A percentile compares a stretch with the other conserved stretches of the same genome.
phyloP scores from a whole-genome alignment of 2,329 filamentous ascomycete species.

The Colletotrichum spinosum region DNA sequence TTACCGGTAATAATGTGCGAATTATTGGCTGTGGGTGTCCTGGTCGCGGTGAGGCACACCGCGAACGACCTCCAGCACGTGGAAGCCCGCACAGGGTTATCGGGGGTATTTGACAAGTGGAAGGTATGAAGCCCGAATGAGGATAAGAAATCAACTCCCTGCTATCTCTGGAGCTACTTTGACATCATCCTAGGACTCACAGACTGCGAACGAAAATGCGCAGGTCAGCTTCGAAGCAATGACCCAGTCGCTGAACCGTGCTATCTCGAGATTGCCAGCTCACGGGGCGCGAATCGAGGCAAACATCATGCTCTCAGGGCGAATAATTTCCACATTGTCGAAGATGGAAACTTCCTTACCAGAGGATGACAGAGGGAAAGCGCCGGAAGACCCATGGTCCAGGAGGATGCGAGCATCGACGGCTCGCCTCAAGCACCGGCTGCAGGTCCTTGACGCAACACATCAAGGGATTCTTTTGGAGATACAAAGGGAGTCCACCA shows the following conservation, averaged over 20 bases:
- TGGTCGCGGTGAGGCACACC: neutral
- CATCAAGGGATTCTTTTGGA: neutral
- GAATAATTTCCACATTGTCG: neutral
- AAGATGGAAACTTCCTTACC: neutral
- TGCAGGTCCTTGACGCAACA: neutral
- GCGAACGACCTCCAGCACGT: neutral
- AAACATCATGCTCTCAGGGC: neutral
- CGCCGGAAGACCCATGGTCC: neutral
- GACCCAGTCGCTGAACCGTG: neutral
- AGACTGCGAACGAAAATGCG: neutral
- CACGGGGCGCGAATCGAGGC: neutral
- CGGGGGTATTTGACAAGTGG: neutral
- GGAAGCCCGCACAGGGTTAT: neutral
- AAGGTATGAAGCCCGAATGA: neutral
- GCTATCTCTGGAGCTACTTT: neutral
- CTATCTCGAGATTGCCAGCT: neutral
- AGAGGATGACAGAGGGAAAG: neutral
- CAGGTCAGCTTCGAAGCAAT: neutral
- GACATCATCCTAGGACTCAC: neutral
- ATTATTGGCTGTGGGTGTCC: neutral
- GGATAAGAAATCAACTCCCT: no score
- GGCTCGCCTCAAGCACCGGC: neutral
- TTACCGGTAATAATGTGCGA: neutral
- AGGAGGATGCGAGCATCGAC: neutral
- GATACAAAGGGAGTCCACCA: neutral